Evolutionary conservation across 2,329 filamentous ascomycete genomes (phyloP).

Genomic region (Rutstroemia sp.): DNA sequence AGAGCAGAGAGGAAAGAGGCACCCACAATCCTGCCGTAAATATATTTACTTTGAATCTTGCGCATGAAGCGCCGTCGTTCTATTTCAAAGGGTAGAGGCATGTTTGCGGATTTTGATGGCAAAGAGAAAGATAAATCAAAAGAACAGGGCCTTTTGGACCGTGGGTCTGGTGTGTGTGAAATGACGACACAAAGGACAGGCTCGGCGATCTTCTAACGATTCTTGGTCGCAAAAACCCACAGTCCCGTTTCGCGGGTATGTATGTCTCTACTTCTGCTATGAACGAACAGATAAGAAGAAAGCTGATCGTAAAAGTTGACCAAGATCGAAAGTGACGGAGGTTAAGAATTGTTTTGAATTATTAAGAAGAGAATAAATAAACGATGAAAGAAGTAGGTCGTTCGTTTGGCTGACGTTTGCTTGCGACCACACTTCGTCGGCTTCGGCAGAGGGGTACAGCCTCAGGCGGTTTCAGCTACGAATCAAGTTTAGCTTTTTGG

Average conservation of each 20-base stretch:
- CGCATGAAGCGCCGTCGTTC: slow-evolving; percentile 54
- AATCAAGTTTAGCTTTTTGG: background rate
- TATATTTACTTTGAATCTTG: slow-evolving; percentile 62
- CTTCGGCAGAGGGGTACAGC: background rate
- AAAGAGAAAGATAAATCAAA: background rate
- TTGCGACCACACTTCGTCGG: background rate
- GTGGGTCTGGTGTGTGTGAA: background rate
- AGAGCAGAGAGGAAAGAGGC: background rate
- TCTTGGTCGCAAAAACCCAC: background rate
- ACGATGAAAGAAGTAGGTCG: background rate
- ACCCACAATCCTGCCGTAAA: slow-evolving; percentile 68
- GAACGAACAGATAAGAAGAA: too few species aligned
- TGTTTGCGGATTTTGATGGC: slow-evolving; percentile 28
- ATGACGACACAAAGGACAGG: slow-evolving; percentile 9
- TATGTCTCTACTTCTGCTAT: background rate
- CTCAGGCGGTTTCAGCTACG: background rate
- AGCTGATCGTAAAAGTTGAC: too few species aligned
- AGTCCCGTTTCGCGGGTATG: background rate
- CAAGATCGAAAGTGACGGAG: too few species aligned
- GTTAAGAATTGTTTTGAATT: background rate
- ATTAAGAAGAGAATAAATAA: background rate
- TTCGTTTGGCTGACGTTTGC: background rate
- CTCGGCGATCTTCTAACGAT: background rate
- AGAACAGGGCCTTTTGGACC: background rate
- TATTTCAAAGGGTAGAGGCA: slow-evolving; percentile 47